Conservation (phyloP, 495 filamentous ascomycete genomes). For the Astrothelium macrocarpum region DNA sequence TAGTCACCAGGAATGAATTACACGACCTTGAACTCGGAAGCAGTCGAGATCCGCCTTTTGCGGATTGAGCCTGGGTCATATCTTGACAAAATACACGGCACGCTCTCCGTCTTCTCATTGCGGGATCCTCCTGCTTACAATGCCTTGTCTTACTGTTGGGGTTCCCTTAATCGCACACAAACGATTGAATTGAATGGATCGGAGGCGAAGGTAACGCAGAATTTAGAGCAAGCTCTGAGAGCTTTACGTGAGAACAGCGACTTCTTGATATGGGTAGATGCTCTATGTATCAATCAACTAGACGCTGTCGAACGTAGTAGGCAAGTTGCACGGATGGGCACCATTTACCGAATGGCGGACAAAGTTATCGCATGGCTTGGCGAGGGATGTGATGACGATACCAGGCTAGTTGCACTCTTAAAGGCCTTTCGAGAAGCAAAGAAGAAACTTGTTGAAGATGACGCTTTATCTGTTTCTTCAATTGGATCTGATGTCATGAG, state of each 20-base stretch:
- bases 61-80: neutral
- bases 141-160: slow-evolving; percentile 5
- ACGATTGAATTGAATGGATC: neutral
- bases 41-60: neutral
- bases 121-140: neutral
- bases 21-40: neutral
- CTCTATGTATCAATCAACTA: slow-evolving; percentile 8
- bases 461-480: neutral
- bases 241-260: neutral
- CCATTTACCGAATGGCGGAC: too few species aligned
- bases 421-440: neutral
- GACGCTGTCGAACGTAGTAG: too few species aligned
- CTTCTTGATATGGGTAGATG: neutral
- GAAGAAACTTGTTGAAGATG: neutral
- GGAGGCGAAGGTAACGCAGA: neutral
- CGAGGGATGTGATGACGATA: too few species aligned
- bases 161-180: neutral
- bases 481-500: neutral
- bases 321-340: too few species aligned
- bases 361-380: too few species aligned
- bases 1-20: too few species aligned
- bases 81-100: neutral
- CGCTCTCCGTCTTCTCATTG: neutral
- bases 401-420: neutral
- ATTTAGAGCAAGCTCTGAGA: neutral